Base-by-base conservation (phyloP, 805 yeast genomes). In the Barnettozyma wickerhamii region DNA sequence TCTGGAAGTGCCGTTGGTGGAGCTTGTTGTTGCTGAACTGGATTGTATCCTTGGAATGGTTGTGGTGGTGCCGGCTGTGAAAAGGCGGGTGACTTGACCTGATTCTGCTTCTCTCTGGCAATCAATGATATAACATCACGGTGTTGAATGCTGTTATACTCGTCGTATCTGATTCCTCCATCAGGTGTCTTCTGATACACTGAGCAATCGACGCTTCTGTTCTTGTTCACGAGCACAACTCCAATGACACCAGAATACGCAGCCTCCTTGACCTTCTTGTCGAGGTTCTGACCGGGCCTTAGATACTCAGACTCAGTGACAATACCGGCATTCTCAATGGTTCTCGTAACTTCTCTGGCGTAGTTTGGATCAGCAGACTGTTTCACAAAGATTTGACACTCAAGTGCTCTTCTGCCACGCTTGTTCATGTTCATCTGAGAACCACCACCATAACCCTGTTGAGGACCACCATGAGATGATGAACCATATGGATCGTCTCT, bases 141-240 rank as follows among this genome's bases (percentile, higher is more conserved):
- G 9, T 79, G 65, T 4, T 80, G 78, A n/a, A 88, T 69, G 35
- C 76, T 74, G 4, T 82, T 72, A 55, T 88, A 89, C 55, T 89
- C 96, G 53, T 88, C 95, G 59, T 84, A 90, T 49, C 79, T 79
- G 9, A 86, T 77, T 13, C 85, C 85, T 7, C 89, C 90, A 52
- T 79, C 82, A 0, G 75, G 62, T 1, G 83, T 74, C 30, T 70
- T 72, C 53, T 84, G 84, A 58, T 84, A 90, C 2, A 84, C 74
- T 59, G 83, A 90, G 12, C 86, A 65, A 53, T 85, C 88, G 18
- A 88, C 72, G 33, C 67, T 67, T 31, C 68, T 59, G n/a, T 66
- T 59, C 28, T 71, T 72, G 45, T 78, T 77, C 15, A 88, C 71
- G 7, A 84, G 66, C 30, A 87, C 75, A 1, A 84, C 84, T 21